Conservation (phyloP, 345 rosid genomes). For the Tarenaya hassleriana region DNA sequence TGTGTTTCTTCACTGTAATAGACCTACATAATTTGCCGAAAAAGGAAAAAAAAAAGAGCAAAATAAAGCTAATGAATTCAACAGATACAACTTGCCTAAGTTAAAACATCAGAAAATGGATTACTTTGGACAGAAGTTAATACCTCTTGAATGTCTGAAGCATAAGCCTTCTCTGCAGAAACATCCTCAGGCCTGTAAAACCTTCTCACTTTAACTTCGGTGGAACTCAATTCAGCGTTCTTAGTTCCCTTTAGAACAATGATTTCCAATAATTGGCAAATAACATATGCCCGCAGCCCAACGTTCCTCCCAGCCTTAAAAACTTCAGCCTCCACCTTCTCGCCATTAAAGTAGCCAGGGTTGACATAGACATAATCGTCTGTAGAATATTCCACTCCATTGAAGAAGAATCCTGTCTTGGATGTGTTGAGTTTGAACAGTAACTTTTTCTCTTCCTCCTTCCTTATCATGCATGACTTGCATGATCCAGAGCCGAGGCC, state of each 20-base stretch:
- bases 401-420: conserved; percentile 30
- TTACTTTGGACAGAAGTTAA: conserved; percentile 2
- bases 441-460: conserved; percentile 30
- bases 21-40: conserved; percentile 36
- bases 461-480: conserved; percentile 38
- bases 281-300: conserved; percentile 52
- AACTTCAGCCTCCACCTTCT: conserved; percentile 23
- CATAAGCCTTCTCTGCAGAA: conserved; percentile 56
- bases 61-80: conserved; percentile 12
- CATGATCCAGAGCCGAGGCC: conserved; percentile 49
- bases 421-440: conserved; percentile 25
- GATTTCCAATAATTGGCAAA: conserved; percentile 58
- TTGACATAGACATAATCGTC: conserved; percentile 51
- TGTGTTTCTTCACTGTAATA: conserved; percentile 58
- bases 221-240: conserved; percentile 27
- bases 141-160: conserved; percentile 62
- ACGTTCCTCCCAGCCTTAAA: conserved; percentile 59
- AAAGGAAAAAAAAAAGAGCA: not conserved
- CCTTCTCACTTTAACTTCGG: conserved; percentile 39
- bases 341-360: conserved; percentile 32
- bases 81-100: conserved; percentile 1
- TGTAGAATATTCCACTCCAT: conserved; percentile 35
- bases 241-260: conserved; percentile 28
- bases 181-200: conserved; percentile 70
- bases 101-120: conserved; percentile 10